Percentiles rank a stretch among this genome's conserved stretches.
phyloP scores from a whole-genome alignment of 768 basidiomycete genomes.

The Pisolithus tinctorius region DNA sequence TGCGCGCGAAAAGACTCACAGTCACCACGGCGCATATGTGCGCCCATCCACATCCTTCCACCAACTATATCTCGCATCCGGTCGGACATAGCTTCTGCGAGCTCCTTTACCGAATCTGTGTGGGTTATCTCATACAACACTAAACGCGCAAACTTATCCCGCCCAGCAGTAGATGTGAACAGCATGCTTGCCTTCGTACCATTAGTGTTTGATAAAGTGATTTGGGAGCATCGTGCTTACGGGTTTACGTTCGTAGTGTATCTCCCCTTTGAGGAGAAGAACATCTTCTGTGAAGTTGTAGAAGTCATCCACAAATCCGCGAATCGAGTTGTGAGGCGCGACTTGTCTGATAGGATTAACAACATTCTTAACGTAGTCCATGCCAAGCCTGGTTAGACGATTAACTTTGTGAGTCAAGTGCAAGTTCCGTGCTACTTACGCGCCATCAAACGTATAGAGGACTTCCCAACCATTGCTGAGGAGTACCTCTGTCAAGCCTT shows the following conservation, averaged over 20 bases:
- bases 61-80: constrained; percentile 25
- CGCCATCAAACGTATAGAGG: constrained; percentile 33
- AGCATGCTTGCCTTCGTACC: constrained; percentile 24
- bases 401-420: constrained; percentile 4
- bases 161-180: constrained; percentile 25
- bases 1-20: constrained; percentile 21
- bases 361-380: constrained; percentile 39
- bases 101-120: constrained; percentile 18
- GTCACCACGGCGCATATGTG: constrained; percentile 39
- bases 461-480: constrained; percentile 31
- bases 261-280: constrained; percentile 34
- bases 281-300: constrained; percentile 28
- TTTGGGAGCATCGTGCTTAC: constrained; percentile 12
- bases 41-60: constrained; percentile 35
- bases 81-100: constrained; percentile 25
- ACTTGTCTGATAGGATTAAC: constrained; percentile 32
- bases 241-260: constrained; percentile 35
- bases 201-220: constrained; percentile 5
- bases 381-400: constrained; percentile 26
- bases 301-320: constrained; percentile 37
- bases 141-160: constrained; percentile 27
- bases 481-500: constrained; percentile 23
- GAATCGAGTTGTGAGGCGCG: constrained; percentile 28
- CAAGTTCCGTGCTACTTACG: constrained; percentile 21
- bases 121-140: constrained; percentile 27